Conservation (phyloP, 2,329 filamentous ascomycete species). For the Alternaria conjuncta region DNA sequence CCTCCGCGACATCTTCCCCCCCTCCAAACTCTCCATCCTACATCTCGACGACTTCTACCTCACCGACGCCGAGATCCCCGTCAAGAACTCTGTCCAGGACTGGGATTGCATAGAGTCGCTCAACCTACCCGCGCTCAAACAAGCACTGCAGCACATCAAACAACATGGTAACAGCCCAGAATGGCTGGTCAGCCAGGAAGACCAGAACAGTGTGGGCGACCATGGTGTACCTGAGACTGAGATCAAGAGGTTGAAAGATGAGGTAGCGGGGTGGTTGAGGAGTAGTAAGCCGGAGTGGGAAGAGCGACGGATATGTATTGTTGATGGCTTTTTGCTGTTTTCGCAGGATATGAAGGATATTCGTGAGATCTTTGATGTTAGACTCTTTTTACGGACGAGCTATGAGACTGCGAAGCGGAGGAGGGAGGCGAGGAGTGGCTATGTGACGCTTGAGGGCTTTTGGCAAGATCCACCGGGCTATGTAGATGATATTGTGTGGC, state of each 20-base stretch:
- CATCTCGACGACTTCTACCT: constrained; percentile 98
- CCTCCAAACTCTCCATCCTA: constrained; percentile 70
- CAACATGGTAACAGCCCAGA: constrained; percentile 66
- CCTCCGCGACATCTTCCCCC: constrained; percentile 78
- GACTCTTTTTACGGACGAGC: constrained; percentile 74
- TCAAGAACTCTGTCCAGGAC: constrained; percentile 69
- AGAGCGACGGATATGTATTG: constrained; percentile 61
- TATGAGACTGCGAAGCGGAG: constrained; percentile 68
- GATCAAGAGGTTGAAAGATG: constrained; percentile 47
- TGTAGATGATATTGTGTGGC: constrained; percentile 94
- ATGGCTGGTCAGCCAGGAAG: constrained; percentile 61
- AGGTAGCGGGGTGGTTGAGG: constrained; percentile 18
- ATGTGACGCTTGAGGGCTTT: constrained; percentile 83
- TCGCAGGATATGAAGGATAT: constrained; percentile 61
- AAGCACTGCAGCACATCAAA: constrained; percentile 73
- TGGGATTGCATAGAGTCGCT: constrained; percentile 91
- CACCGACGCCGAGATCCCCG: constrained; percentile 71
- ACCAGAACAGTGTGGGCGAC: constrained; percentile 61
- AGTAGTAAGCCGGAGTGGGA: constrained; percentile 23
- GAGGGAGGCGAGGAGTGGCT: constrained; percentile 73
- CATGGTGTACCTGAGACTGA: constrained; percentile 38
- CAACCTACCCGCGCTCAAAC: constrained; percentile 71
- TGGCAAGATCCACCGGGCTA: constrained; percentile 96
- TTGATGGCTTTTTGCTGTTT: constrained; percentile 91
- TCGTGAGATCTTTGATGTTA: constrained; percentile 71